A percentile compares a stretch with the other conserved stretches of the same genome.
These are phyloP conservation scores for Hondaea fermentalgiana DNA, from an alignment of 108 stramenopile genomes.

Conservation along the genomic window DNA sequence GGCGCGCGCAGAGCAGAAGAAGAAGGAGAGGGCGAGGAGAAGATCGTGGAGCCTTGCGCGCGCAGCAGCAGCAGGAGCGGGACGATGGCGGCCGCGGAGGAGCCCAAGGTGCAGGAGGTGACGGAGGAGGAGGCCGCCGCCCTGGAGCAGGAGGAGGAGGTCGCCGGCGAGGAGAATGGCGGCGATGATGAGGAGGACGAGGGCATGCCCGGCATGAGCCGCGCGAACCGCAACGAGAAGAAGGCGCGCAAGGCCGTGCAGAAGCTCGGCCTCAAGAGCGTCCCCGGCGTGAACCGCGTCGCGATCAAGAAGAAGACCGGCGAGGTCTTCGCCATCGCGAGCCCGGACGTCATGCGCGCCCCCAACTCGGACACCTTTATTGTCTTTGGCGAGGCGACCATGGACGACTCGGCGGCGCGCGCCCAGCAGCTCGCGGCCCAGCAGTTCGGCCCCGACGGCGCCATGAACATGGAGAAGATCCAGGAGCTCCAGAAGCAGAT, in stretches of 20 bases:
- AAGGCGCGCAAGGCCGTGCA: constrained; percentile 96
- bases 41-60: background rate
- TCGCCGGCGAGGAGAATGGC: constrained; percentile 37
- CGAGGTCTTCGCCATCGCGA: constrained; percentile 84
- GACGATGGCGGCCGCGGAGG: constrained; percentile 11
- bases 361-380: constrained; percentile 88
- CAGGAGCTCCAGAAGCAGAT: background rate
- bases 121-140: constrained; percentile 17
- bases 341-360: constrained; percentile 88
- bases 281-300: constrained; percentile 84
- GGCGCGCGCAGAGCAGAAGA: background rate
- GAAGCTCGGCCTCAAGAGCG: constrained; percentile 88
- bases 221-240: constrained; percentile 93
- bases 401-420: constrained; percentile 76
- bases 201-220: constrained; percentile 38
- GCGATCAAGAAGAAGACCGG: constrained; percentile 94
- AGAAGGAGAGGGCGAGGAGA: background rate
- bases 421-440: constrained; percentile 72
- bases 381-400: constrained; percentile 97
- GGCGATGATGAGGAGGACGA: constrained; percentile 39
- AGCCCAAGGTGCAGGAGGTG: constrained; percentile 26
- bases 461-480: constrained; percentile 24
- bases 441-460: constrained; percentile 54
- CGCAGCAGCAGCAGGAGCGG: background rate
- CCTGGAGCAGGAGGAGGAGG: constrained; percentile 34